These are phyloP conservation scores for Daldinia sp. DNA, from an alignment of 2,329 filamentous ascomycete species.

Conservation along the genomic window DNA sequence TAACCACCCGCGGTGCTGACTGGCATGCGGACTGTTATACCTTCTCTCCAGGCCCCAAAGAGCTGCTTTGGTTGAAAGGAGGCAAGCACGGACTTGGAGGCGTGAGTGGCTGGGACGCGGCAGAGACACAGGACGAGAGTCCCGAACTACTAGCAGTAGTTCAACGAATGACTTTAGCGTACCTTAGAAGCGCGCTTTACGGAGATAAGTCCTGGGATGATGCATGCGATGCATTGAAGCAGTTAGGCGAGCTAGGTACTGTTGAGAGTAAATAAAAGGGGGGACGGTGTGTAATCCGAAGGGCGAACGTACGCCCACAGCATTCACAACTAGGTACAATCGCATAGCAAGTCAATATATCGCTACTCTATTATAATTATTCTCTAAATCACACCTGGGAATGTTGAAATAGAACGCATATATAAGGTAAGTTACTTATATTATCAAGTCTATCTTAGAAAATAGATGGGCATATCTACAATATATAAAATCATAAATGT, in stretches of 20 bases:
- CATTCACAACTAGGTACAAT: too few relatives aligned
- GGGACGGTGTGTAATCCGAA: too few relatives aligned
- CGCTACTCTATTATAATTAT: too few relatives aligned
- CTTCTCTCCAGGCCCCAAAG: conserved; percentile 47
- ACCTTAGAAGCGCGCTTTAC: conserved; percentile 49
- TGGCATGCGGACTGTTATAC: conserved; percentile 52
- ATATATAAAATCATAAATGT: too few relatives aligned
- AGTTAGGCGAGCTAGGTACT: conserved; percentile 40
- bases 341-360: too few relatives aligned
- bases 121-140: conserved; percentile 48
- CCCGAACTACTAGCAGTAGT: conserved; percentile 47
- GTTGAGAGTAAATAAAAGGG: conserved; percentile 47
- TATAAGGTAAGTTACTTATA: too few relatives aligned
- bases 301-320: too few relatives aligned
- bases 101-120: conserved; percentile 50
- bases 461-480: too few relatives aligned
- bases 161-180: conserved; percentile 51
- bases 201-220: conserved; percentile 46
- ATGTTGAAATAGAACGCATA: too few relatives aligned
- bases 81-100: conserved; percentile 51
- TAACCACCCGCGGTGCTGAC: conserved; percentile 48
- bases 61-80: conserved; percentile 46
- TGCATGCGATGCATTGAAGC: conserved; percentile 42
- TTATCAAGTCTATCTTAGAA: too few relatives aligned
- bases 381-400: too few relatives aligned